Evolutionary conservation across 306 rosid species (phyloP).

Genomic region (Vachellia collinsii): DNA sequence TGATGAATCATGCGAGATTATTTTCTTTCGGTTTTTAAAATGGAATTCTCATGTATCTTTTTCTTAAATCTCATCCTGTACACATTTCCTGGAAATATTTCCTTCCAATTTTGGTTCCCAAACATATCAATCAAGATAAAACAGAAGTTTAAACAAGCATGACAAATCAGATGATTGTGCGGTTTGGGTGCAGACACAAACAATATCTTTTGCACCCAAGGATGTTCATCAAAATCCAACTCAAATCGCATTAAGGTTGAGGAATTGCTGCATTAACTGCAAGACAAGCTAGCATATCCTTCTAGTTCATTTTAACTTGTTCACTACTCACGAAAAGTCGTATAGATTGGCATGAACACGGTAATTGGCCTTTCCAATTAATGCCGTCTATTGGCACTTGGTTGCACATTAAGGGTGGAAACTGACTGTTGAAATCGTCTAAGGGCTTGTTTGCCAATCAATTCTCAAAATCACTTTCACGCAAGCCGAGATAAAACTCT

Average conservation of each 20-base stretch:
- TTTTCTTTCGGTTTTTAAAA: slow-evolving; percentile 36
- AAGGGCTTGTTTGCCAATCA: too few species aligned
- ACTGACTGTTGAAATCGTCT: not conserved
- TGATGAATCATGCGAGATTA: slow-evolving; percentile 45
- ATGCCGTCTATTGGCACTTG: not conserved
- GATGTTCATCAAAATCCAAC: slow-evolving; percentile 92
- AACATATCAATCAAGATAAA: slow-evolving; percentile 29
- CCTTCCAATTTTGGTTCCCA: slow-evolving; percentile 65
- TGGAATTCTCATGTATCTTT: slow-evolving; percentile 46
- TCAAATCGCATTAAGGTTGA: slow-evolving; percentile 82
- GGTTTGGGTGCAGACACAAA: slow-evolving; percentile 65
- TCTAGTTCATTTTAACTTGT: slow-evolving; percentile 44
- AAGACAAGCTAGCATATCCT: not conserved
- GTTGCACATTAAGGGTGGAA: not conserved
- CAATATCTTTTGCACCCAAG: slow-evolving; percentile 97
- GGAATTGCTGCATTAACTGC: slow-evolving; percentile 76
- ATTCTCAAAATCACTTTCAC: too few species aligned
- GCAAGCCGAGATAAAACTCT: too few species aligned
- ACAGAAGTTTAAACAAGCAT: slow-evolving; percentile 7
- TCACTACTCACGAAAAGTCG: slow-evolving; percentile 81
- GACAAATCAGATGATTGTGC: slow-evolving; percentile 15
- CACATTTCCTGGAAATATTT: slow-evolving; percentile 61
- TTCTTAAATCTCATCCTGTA: slow-evolving; percentile 45
- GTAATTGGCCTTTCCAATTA: not conserved
- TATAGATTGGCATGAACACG: not conserved